Evolutionary conservation across 495 filamentous ascomycete genomes (phyloP).

Genomic region (Copromyces sp.): DNA sequence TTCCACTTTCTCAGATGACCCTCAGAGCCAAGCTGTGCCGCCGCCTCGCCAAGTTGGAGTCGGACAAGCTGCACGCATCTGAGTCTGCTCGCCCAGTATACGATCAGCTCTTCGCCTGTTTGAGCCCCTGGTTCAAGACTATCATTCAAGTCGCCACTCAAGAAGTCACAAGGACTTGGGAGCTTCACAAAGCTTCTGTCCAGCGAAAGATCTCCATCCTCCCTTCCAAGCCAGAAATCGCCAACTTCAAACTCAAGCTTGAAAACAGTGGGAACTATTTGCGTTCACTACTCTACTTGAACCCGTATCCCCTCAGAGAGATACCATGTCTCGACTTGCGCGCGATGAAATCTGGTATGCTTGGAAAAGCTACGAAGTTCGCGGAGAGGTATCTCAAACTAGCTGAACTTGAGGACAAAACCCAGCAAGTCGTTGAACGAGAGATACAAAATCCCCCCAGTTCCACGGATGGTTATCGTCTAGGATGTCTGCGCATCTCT

Average conservation of each 20-base stretch:
- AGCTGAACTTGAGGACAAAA: background rate
- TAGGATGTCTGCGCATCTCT: constrained; percentile 15
- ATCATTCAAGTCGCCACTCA: constrained; percentile 9
- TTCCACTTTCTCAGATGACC: constrained; percentile 12
- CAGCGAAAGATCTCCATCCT: constrained; percentile 31
- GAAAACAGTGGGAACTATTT: constrained; percentile 36
- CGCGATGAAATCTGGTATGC: background rate
- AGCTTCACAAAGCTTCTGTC: constrained; percentile 14
- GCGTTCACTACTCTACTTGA: background rate
- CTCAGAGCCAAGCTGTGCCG: constrained; percentile 48
- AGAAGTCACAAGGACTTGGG: constrained; percentile 18
- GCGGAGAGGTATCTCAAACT: background rate
- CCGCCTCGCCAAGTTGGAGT: constrained; percentile 50
- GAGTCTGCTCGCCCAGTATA: background rate
- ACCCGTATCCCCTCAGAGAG: background rate
- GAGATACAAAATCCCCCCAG: background rate
- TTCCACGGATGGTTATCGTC: background rate
- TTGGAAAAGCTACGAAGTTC: background rate
- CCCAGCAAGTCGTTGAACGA: background rate
- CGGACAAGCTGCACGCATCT: constrained; percentile 12
- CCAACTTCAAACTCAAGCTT: constrained; percentile 29
- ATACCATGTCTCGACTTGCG: constrained; percentile 2
- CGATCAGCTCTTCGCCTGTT: constrained; percentile 10
- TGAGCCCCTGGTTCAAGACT: constrained; percentile 10
- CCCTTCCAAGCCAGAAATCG: constrained; percentile 22